phyloP scores from a whole-genome alignment of 176 grass and related monocot species.

The Oryza punctata region DNA sequence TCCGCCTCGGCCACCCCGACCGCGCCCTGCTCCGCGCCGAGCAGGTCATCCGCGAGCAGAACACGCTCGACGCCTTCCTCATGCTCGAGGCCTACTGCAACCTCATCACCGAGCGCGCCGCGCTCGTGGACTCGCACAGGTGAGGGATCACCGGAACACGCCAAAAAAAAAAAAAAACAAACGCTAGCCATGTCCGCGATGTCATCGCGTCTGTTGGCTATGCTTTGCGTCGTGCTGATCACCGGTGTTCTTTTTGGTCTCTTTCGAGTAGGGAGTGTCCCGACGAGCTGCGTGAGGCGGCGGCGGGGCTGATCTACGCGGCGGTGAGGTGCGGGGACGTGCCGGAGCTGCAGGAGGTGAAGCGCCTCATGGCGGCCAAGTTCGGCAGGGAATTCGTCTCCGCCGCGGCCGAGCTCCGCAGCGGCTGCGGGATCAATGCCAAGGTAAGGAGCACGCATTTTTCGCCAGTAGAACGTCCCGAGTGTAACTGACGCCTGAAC shows the following conservation, averaged over 20 bases:
- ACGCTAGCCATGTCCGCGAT: background rate
- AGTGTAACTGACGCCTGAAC: background rate
- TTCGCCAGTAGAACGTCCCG: too few species aligned
- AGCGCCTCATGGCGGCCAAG: conserved; percentile 50
- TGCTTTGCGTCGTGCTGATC: background rate
- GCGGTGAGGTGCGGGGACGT: conserved; percentile 71
- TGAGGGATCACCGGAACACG: background rate
- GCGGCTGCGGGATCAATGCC: conserved; percentile 59
- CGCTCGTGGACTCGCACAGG: conserved; percentile 55
- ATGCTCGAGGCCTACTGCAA: conserved; percentile 70
- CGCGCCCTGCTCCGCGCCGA: conserved; percentile 81
- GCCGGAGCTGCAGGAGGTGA: conserved; percentile 74
- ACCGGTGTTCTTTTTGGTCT: background rate
- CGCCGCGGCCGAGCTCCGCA: conserved; percentile 51
- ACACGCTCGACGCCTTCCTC: conserved; percentile 62
- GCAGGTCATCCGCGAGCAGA: conserved; percentile 77
- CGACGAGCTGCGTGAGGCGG: conserved; percentile 81
- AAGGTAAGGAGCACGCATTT: conserved; percentile 44
- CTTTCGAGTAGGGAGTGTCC: conserved; percentile 53
- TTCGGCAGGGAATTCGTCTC: conserved; percentile 72
- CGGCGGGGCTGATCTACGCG: conserved; percentile 69
- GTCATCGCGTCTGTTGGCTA: background rate
- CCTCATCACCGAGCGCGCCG: conserved; percentile 55
- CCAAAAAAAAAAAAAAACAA: background rate
- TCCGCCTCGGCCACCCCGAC: conserved; percentile 68